Evolutionary conservation across 192 early-diverging fungal species (phyloP).

Genomic region (Coemansia umbellata): DNA sequence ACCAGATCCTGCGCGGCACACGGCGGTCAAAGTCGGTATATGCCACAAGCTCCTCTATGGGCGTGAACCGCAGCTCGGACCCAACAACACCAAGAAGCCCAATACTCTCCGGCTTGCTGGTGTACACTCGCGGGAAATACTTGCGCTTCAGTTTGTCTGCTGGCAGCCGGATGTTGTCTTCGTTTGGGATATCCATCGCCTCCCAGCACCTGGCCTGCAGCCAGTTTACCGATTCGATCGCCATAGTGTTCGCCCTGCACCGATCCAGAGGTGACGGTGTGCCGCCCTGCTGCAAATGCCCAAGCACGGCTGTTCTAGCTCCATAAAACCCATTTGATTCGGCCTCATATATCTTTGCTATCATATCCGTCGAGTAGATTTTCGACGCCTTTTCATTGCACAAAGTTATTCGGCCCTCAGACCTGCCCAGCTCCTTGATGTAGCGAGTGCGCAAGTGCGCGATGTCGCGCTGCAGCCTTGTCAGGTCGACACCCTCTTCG

Average conservation of each 20-base stretch:
- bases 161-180: conserved; percentile 35
- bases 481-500: conserved; percentile 80
- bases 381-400: conserved; percentile 70
- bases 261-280: conserved; percentile 93
- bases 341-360: conserved; percentile 78
- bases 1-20: conserved; percentile 67
- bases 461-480: conserved; percentile 80
- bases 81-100: conserved; percentile 82
- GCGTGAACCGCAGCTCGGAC: conserved; percentile 67
- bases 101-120: conserved; percentile 56
- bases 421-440: conserved; percentile 65
- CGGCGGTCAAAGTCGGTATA: conserved; percentile 80
- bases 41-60: conserved; percentile 59
- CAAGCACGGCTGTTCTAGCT: conserved; percentile 84
- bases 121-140: conserved; percentile 59
- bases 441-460: conserved; percentile 76
- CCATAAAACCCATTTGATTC: conserved; percentile 89
- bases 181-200: conserved; percentile 41
- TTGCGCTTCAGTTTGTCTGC: conserved; percentile 43
- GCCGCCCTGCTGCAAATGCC: conserved; percentile 94
- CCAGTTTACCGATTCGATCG: conserved; percentile 80
- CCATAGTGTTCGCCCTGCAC: conserved; percentile 85
- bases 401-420: conserved; percentile 86
- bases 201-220: conserved; percentile 63
- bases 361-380: conserved; percentile 88